phyloP scores from a whole-genome alignment of 495 filamentous ascomycete species.

The Neurospora intermedia region DNA sequence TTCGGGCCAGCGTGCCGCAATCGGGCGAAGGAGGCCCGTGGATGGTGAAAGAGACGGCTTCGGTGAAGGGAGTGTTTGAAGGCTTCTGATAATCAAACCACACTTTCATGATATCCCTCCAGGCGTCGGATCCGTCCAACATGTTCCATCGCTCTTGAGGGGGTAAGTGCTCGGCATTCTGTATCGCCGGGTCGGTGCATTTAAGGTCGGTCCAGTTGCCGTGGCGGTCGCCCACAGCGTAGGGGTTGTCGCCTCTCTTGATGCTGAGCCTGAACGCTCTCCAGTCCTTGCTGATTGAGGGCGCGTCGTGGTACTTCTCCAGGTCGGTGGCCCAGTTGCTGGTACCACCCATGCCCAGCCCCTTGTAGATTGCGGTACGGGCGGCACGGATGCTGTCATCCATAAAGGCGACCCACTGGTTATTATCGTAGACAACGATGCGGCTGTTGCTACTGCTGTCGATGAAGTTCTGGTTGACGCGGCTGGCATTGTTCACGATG shows the following conservation, averaged over 20 bases:
- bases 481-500: constrained; percentile 6
- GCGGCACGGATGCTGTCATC: constrained; percentile 10
- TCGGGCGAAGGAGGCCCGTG: neutral
- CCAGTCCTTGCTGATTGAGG: constrained; percentile 1
- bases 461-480: constrained; percentile 3
- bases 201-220: constrained; percentile 15
- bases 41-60: neutral
- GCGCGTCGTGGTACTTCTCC: constrained; percentile 4
- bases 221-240: neutral
- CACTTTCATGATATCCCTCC: constrained; percentile 11
- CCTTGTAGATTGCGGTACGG: constrained; percentile 14
- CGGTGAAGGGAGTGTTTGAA: neutral
- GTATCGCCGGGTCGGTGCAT: constrained; percentile 6
- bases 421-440: constrained; percentile 31
- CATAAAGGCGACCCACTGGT: constrained; percentile 35
- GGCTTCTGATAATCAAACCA: constrained; percentile 14
- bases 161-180: neutral
- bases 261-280: neutral
- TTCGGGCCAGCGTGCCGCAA: neutral
- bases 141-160: constrained; percentile 12
- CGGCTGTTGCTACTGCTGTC: constrained; percentile 19
- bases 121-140: constrained; percentile 17
- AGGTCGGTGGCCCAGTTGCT: constrained; percentile 34
- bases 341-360: constrained; percentile 21
- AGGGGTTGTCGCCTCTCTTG: neutral